Base-by-base conservation (phyloP, 2,329 filamentous ascomycete genomes). In the Iodosphaeria phyllophila region DNA sequence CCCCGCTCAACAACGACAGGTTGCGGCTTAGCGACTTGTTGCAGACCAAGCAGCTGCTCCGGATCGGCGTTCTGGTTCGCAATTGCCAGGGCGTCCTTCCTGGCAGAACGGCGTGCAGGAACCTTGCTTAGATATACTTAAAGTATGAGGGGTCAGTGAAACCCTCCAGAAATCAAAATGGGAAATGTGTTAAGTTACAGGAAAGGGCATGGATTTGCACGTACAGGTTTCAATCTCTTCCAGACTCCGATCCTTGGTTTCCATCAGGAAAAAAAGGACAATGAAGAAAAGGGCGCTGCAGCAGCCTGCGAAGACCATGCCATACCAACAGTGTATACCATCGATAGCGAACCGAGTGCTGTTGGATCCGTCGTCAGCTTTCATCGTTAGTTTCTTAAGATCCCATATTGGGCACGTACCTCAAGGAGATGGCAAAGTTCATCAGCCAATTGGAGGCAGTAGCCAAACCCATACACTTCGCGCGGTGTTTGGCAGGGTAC, bases 141-240 rank as follows among this genome's bases (percentile, higher is more conserved):
- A n/a, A n/a, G n/a, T n/a, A n/a, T n/a, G n/a, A n/a, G n/a, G n/a
- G n/a, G n/a, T n/a, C n/a, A n/a, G n/a, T n/a, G n/a, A n/a, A n/a
- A n/a, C n/a, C n/a, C n/a, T n/a, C n/a, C n/a, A n/a, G n/a, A n/a
- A n/a, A n/a, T n/a, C n/a, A n/a, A n/a, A n/a, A n/a, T n/a, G n/a
- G n/a, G n/a, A n/a, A n/a, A n/a, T n/a, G n/a, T n/a, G n/a, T n/a
- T n/a, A n/a, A n/a, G n/a, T n/a, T n/a, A n/a, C n/a, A n/a, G n/a
- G n/a, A n/a, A n/a, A n/a, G n/a, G n/a, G n/a, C n/a, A n/a, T n/a
- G n/a, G n/a, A n/a, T n/a, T n/a, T n/a, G n/a, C n/a, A n/a, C n/a
- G n/a, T n/a, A n/a, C n/a, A n/a, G n/a, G 64, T 71, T 46, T 82
- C 76, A 28, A 82, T 72, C 47, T 82, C 74, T 50, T 82, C 76